A percentile compares a stretch with the other conserved stretches of the same genome.
Conservation (phyloP, 2,329 filamentous ascomycete species). For the Aspergillus awamori region DNA sequence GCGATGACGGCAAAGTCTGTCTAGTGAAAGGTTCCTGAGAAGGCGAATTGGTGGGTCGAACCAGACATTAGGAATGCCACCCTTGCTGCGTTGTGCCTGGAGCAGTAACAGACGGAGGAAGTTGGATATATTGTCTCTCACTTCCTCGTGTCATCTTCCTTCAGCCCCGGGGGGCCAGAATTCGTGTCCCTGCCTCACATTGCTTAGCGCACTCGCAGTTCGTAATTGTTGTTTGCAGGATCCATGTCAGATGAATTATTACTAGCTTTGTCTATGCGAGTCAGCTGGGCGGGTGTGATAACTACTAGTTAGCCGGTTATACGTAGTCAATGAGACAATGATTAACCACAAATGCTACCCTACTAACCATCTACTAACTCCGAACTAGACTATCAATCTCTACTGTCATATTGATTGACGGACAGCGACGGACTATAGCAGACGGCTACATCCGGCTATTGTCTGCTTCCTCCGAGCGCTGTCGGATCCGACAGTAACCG, state of each 20-base stretch:
- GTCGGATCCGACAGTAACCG: slow-evolving; percentile 3
- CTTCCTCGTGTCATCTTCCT: neutral
- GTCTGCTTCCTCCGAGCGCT: neutral
- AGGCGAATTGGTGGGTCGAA: slow-evolving; percentile 15
- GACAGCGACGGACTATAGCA: neutral
- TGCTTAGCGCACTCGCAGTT: neutral
- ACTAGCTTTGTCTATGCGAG: too few species aligned
- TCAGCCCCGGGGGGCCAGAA: neutral
- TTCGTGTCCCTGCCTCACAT: neutral
- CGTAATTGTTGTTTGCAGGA: neutral
- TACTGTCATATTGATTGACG: neutral
- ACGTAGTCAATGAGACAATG: too few species aligned
- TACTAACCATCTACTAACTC: too few species aligned
- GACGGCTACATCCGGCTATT: slow-evolving; percentile 1
- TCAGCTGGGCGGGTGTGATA: too few species aligned
- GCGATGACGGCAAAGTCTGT: slow-evolving; percentile 20
- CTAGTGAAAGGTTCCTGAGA: slow-evolving; percentile 17
- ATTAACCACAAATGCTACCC: too few species aligned
- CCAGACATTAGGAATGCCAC: slow-evolving; percentile 6
- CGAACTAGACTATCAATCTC: too few species aligned
- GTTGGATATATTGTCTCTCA: neutral
- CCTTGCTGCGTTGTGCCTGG: neutral
- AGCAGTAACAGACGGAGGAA: neutral
- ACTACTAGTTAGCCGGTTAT: too few species aligned
- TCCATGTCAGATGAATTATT: neutral